Evolutionary conservation across 768 basidiomycete species (phyloP).

Genomic region (Punctularia strigosozonata): DNA sequence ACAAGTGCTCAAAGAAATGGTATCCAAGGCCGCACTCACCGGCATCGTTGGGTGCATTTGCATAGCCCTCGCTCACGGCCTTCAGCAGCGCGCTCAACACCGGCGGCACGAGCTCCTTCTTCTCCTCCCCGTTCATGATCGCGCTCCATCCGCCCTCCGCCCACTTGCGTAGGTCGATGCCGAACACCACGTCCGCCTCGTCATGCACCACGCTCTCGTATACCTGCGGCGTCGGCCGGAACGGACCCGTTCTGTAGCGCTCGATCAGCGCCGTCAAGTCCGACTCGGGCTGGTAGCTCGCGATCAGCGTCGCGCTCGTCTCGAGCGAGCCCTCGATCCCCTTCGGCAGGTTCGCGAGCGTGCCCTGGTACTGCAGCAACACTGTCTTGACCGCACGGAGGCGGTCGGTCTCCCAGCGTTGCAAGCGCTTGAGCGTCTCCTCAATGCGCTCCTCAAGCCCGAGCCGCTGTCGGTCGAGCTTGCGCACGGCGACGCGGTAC

Average conservation of each 20-base stretch:
- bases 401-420: conserved; percentile 79
- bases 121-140: conserved; percentile 37
- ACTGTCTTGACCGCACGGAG: conserved; percentile 84
- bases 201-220: conserved; percentile 82
- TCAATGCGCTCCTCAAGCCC: conserved; percentile 80
- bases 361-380: conserved; percentile 79
- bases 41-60: conserved; percentile 43
- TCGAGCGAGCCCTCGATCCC: conserved; percentile 53
- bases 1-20: neutral
- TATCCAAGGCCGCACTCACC: conserved; percentile 29
- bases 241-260: conserved; percentile 87
- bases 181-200: conserved; percentile 80
- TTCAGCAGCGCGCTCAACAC: conserved; percentile 58
- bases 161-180: conserved; percentile 87
- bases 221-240: conserved; percentile 74
- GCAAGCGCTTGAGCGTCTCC: conserved; percentile 66
- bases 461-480: conserved; percentile 76
- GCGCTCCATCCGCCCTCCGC: conserved; percentile 65
- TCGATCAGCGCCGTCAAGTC: conserved; percentile 84
- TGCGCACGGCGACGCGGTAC: conserved; percentile 72
- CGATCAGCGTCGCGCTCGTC: conserved; percentile 62
- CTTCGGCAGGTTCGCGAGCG: conserved; percentile 60
- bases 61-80: conserved; percentile 54
- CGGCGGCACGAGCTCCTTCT: conserved; percentile 57
- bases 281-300: conserved; percentile 80